Evolutionary conservation across 805 yeast species (phyloP).

Genomic region (Yarrowia bubula): DNA sequence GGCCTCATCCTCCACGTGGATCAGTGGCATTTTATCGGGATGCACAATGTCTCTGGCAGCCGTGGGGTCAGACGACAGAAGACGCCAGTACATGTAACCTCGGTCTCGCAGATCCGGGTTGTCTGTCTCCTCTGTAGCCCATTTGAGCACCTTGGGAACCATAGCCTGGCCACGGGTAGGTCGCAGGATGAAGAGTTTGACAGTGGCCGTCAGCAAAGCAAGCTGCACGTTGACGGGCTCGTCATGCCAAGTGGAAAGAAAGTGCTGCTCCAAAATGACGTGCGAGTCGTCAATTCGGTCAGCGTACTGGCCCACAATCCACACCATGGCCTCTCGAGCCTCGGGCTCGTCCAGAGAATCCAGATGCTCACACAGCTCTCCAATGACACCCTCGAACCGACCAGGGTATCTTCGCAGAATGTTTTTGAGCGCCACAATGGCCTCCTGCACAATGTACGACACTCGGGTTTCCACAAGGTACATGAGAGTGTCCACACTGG

Average conservation of each 20-base stretch:
- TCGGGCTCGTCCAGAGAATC: slow-evolving; percentile 71
- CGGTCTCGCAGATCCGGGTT: slow-evolving; percentile 87
- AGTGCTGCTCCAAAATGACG: slow-evolving; percentile 43
- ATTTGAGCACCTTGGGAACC: slow-evolving; percentile 57
- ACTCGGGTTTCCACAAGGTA: slow-evolving; percentile 63
- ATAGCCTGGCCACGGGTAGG: slow-evolving; percentile 56
- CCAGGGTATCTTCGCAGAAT: slow-evolving; percentile 74
- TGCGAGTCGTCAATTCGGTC: slow-evolving; percentile 47
- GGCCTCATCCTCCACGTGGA: slow-evolving; percentile 64
- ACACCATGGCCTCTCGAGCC: slow-evolving; percentile 70
- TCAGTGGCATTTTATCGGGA: slow-evolving; percentile 56
- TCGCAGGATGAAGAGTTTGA: slow-evolving; percentile 60
- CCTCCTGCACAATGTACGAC: slow-evolving; percentile 76
- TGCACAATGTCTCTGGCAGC: slow-evolving; percentile 55
- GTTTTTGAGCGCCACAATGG: slow-evolving; percentile 70
- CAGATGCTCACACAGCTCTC: slow-evolving; percentile 44
- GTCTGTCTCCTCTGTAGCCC: slow-evolving; percentile 69
- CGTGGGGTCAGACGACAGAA: slow-evolving; percentile 54
- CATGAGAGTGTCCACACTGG: slow-evolving; percentile 61
- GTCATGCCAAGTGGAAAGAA: slow-evolving; percentile 50
- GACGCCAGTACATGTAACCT: slow-evolving; percentile 82
- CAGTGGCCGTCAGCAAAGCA: slow-evolving; percentile 67
- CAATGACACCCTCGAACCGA: slow-evolving; percentile 47
- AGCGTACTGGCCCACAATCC: slow-evolving; percentile 80
- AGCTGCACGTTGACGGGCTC: slow-evolving; percentile 75